Evolutionary conservation across 2,329 filamentous ascomycete species (phyloP), one percentile per base, ranked within the genome.

Genomic region (Fusarium decemcellulare): DNA sequence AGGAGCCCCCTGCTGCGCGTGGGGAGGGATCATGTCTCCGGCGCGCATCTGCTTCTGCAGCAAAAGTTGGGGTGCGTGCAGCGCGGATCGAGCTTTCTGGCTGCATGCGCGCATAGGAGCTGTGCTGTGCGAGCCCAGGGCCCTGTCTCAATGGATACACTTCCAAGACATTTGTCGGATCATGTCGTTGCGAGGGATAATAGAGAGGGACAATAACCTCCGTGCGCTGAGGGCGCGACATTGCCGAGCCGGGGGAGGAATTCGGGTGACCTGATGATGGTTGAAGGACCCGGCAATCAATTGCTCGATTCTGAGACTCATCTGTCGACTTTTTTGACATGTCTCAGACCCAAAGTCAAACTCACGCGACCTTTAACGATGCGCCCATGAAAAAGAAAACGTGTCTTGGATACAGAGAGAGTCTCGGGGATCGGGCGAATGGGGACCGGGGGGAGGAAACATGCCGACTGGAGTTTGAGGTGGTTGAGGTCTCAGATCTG

Each of bases 141-240:
- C 44, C 27, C 30, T 51, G 47, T 32, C 37, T 50, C 39, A 58
- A 44, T 60, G 57, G 53, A 30, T n/a, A 50, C 27, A 32, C 36
- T 52, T 50, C 55, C 58, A 53, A 61, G 40, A 54, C 51, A 58
- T 43, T 46, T 29, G 48, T 67, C 65, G 67, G 67, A 68, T 68
- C 40, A 70, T 69, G 36, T 43, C 57, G 54, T 63, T 56, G 53
- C 48, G 44, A 59, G 52, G 54, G 50, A 55, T 39, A 30, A 50
- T 18, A 51, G 44, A 18, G 52, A 53, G 23, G 23, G 23, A 23
- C 23, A 23, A 5, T 23, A 23, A 23, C 23, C 23, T 23, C 23
- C 23, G 23, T 23, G 23, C 23, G 23, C 23, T 23, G 23, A 23
- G 23, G 23, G 23, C 23, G 23, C 23, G 23, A 23, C 23, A 50